Evolutionary conservation across 1,284 basidiomycete species (phyloP), one percentile per base, ranked within the genome.

Genomic region (Kwoniella shivajii): DNA sequence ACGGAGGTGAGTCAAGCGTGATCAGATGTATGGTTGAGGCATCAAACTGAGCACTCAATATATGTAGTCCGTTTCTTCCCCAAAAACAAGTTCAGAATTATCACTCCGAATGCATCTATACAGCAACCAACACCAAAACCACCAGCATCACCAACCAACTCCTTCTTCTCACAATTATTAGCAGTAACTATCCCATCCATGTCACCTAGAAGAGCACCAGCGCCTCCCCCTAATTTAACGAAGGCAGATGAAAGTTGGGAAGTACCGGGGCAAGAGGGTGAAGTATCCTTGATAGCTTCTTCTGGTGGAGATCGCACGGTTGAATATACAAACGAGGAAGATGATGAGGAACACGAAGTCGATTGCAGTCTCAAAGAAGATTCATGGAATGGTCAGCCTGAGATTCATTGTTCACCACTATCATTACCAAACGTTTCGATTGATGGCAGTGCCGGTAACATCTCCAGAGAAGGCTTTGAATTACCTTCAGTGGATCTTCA

Each of bases 51-150:
- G 31, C 14, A 52, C 13, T n/a, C 9, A 20, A 38, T 16, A 31
- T 4, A 13, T 18, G n/a, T 36, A 74, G 72, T 74, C 38, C 71
- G 72, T 30, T 74, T 74, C 68, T 71, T 71, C 54, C 71, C 71
- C 42, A 72, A 71, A 51, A 72, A 74, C 53, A 55, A 58, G 38
- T 74, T 71, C 56, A 43, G 71, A 38, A 61, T 72, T n/a, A 74
- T 74, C 53, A 74, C 72, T 0, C 72, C 72, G 9, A 71, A 73
- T 36, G 51, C 63, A 22, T 63, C 69, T 20, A 33, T 57, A 20
- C 42, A 52, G 5, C 46, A 61, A 9, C 54, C 56, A 14, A 38
- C 57, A 6, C 58, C 57, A 4, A 57, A 61, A 45, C 54, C 63
- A 20, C 58, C 61, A 22, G 52, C 60, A 6, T 57, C 59, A 7